Evolutionary conservation across 2,329 filamentous ascomycete genomes (phyloP), one percentile per base, ranked within the genome.

Genomic region (Stemphylium vesicarium): DNA sequence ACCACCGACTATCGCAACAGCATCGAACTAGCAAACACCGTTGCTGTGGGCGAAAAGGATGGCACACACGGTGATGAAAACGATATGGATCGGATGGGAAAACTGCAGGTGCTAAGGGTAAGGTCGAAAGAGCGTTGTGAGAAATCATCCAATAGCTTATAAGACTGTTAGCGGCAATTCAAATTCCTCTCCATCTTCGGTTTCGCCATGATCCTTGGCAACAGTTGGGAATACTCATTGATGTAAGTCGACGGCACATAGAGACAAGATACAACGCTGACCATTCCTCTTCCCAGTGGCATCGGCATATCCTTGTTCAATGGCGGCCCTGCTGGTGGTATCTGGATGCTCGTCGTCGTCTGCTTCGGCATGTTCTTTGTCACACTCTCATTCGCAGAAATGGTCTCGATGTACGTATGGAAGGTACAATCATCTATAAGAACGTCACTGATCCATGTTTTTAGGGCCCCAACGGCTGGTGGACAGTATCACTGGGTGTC

Each of bases 331-430:
- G 56, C 56, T 24, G 56, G 53, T 2, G 41, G 43, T n/a, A 70
- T 73, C 8, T 73, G 68, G 61, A 63, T 60, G 26, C 71, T 64
- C 24, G 46, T 70, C 2, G 26, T 53, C 1, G 47, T 47, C 10
- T 56, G 52, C 6, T 60, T 64, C 10, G 56, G 57, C 31, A 64
- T 66, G 54, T 53, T 70, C 4, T 68, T 53, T 26, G 68, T 72
- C 4, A 60, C 48, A 2, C 52, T 59, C 1, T 65, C 66, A 1
- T 54, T 72, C 18, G 68, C 68, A 2, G 69, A 72, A 31, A 74
- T 74, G 71, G 65, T 63, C 5, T 73, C 71, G 0, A 72, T 72
- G 67, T 64, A 31, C 37, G 60, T 29, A 15, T 6, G 1, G 15
- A 9, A 4, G 18, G 1, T 13, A 3, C 15, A 4, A n/a, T 11